Evolutionary conservation across 495 filamentous ascomycete species (phyloP).

Genomic region (Trichocladium antarcticum): DNA sequence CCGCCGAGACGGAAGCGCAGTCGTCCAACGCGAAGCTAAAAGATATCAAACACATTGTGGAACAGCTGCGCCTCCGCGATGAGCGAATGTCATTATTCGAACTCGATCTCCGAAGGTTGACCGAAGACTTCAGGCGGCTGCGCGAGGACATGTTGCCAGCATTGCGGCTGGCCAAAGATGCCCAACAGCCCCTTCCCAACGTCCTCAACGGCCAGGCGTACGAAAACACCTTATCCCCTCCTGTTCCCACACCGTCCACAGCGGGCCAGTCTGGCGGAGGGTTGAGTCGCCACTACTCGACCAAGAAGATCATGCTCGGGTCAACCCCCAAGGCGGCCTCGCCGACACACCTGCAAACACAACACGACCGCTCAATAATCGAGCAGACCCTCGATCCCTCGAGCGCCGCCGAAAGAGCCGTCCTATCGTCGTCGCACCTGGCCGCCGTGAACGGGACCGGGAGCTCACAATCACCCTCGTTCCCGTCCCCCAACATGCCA

Average conservation of each 20-base stretch:
- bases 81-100: slow-evolving; percentile 74
- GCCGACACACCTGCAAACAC: slow-evolving; percentile 62
- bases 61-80: slow-evolving; percentile 75
- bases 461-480: slow-evolving; percentile 41
- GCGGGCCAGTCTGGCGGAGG: slow-evolving; percentile 38
- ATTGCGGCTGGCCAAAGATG: slow-evolving; percentile 79
- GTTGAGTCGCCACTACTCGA: slow-evolving; percentile 74
- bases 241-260: slow-evolving; percentile 41
- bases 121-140: slow-evolving; percentile 72
- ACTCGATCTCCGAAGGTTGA: slow-evolving; percentile 64
- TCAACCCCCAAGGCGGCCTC: slow-evolving; percentile 62
- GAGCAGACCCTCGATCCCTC: slow-evolving; percentile 46
- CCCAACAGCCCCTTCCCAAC: slow-evolving; percentile 72
- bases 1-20: slow-evolving; percentile 75
- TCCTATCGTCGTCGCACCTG: slow-evolving; percentile 66
- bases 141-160: slow-evolving; percentile 86
- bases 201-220: slow-evolving; percentile 32
- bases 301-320: slow-evolving; percentile 79
- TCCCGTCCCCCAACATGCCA: slow-evolving; percentile 61
- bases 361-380: slow-evolving; percentile 44
- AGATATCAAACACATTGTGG: slow-evolving; percentile 79
- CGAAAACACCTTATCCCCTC: slow-evolving; percentile 41
- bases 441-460: slow-evolving; percentile 60
- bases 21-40: slow-evolving; percentile 82
- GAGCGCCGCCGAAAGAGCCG: slow-evolving; percentile 45